These are phyloP conservation scores for Neonectria magnoliae DNA, from an alignment of 2,329 filamentous ascomycete genomes.

Conservation along the genomic window DNA sequence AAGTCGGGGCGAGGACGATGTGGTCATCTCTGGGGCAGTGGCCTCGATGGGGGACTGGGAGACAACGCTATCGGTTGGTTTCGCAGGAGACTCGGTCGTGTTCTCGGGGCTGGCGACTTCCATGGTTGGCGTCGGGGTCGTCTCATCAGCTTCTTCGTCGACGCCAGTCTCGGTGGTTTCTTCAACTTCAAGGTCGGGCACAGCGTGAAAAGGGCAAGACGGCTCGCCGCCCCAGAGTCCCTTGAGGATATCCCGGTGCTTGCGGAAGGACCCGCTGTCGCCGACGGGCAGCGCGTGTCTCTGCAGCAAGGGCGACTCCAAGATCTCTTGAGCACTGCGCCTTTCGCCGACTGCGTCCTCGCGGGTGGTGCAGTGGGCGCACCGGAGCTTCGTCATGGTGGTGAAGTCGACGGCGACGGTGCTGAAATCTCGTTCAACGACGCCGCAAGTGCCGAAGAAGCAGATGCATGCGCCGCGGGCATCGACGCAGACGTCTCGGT, in stretches of 20 bases:
- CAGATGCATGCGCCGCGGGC: conserved; percentile 33
- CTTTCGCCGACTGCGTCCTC: conserved; percentile 31
- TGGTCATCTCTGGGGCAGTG: not conserved
- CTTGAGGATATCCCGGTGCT: not conserved
- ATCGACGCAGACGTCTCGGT: conserved; percentile 23
- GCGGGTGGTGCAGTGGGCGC: conserved; percentile 26
- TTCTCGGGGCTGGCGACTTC: not conserved
- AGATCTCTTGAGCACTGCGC: conserved; percentile 16
- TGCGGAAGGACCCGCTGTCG: not conserved
- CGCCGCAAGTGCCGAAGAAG: conserved; percentile 41
- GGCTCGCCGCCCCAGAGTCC: conserved; percentile 22
- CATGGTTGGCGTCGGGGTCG: not conserved
- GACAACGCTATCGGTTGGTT: too few relatives aligned
- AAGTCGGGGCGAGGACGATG: not conserved
- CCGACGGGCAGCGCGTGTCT: not conserved
- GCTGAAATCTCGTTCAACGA: not conserved
- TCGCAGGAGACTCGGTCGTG: not conserved
- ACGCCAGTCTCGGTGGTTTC: not conserved
- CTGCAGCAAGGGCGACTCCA: conserved; percentile 32
- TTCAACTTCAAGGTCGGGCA: not conserved
- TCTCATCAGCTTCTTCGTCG: not conserved
- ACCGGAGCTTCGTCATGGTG: conserved; percentile 24
- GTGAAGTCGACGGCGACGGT: conserved; percentile 17
- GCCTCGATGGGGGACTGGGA: not conserved
- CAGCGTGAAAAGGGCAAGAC: conserved; percentile 23